A percentile compares a stretch with the other conserved stretches of the same genome.
Conservation (phyloP, 805 yeast species). For the Wickerhamiella cacticola region DNA sequence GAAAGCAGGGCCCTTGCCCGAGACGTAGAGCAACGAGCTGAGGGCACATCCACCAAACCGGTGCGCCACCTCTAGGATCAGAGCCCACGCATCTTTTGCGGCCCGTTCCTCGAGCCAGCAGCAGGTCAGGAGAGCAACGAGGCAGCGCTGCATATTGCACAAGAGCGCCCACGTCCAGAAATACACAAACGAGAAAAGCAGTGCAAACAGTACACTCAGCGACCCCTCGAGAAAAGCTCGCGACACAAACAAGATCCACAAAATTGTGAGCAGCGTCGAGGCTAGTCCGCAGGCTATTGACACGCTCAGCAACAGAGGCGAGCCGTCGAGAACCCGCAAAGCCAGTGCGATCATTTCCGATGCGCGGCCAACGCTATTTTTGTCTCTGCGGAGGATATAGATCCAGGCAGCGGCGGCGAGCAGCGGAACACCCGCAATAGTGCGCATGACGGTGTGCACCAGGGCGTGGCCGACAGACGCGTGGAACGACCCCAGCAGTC, state of each 20-base stretch:
- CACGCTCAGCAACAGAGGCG: conserved; percentile 25
- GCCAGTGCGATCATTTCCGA: conserved; percentile 29
- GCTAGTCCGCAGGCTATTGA: conserved; percentile 24
- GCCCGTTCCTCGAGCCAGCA: conserved; percentile 26
- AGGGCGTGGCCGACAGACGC: conserved; percentile 15
- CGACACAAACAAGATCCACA: conserved; percentile 30
- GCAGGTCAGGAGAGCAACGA: conserved; percentile 29
- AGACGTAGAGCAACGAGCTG: conserved; percentile 26
- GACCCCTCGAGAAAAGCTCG: conserved; percentile 27
- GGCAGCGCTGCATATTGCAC: conserved; percentile 29
- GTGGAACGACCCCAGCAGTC: conserved; percentile 18
- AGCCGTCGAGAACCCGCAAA: conserved; percentile 28
- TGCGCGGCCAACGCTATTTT: conserved; percentile 18
- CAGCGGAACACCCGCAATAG: conserved; percentile 17
- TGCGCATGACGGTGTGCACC: conserved; percentile 20
- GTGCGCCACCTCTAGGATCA: conserved; percentile 18
- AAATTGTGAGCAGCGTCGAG: conserved; percentile 26
- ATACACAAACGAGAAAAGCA: conserved; percentile 29
- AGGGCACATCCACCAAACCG: conserved; percentile 31
- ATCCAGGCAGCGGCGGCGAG: conserved; percentile 20
- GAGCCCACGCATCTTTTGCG: not conserved
- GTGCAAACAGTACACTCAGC: conserved; percentile 19
- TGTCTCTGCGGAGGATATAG: conserved; percentile 17
- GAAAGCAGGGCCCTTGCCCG: conserved; percentile 29
- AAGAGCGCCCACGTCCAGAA: conserved; percentile 35